phyloP scores from a whole-genome alignment of 2,329 filamentous ascomycete genomes.

The Beauveria sp. region DNA sequence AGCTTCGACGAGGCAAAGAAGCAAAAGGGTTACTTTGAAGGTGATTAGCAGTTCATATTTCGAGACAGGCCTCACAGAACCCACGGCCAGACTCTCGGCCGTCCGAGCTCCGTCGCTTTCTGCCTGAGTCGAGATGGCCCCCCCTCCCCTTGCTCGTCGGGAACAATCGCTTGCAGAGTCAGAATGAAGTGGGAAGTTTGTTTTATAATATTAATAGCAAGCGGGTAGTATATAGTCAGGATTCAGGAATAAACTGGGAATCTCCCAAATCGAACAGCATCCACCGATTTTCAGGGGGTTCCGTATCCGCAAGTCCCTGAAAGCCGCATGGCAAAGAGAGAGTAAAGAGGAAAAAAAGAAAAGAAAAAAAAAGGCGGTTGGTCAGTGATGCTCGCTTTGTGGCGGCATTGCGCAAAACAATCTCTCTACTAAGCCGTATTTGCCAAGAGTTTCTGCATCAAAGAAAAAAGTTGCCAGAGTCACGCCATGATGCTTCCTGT shows the following conservation, averaged over 20 bases:
- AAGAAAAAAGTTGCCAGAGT: too few species aligned
- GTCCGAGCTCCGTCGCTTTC: not conserved
- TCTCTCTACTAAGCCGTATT: too few species aligned
- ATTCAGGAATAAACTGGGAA: too few species aligned
- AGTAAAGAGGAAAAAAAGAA: too few species aligned
- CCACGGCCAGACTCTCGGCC: not conserved
- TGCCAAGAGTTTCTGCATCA: too few species aligned
- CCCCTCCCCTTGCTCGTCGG: not conserved
- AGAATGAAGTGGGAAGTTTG: not conserved
- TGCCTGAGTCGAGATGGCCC: not conserved
- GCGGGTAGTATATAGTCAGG: too few species aligned
- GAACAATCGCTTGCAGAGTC: not conserved
- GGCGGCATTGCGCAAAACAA: not conserved
- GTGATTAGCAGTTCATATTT: not conserved
- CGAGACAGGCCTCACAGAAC: too few species aligned
- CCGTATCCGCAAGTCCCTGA: not conserved
- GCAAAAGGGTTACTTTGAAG: too few species aligned
- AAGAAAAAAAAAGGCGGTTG: not conserved
- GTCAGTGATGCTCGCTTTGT: slow-evolving; percentile 1
- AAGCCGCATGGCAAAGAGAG: too few species aligned
- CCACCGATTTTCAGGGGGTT: not conserved
- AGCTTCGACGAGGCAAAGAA: not conserved
- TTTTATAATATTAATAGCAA: too few species aligned
- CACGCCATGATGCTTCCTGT: too few species aligned
- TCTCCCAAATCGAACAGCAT: not conserved